A percentile compares a stretch with the other conserved stretches of the same genome.
phyloP scores from a whole-genome alignment of 73 alveolate genomes.

The Paraurostyla sp. region DNA sequence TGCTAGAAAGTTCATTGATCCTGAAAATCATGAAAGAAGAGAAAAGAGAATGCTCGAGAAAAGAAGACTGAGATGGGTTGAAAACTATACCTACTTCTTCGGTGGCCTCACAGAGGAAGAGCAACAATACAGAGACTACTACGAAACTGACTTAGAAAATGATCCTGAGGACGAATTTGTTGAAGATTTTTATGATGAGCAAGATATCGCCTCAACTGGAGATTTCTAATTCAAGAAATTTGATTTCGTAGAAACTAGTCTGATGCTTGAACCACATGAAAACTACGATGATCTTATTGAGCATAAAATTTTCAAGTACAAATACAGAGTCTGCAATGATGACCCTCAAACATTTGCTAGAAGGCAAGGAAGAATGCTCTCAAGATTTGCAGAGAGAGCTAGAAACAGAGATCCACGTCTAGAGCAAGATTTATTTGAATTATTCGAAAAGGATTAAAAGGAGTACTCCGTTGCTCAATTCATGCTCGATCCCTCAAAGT shows the following conservation, averaged over 20 bases:
- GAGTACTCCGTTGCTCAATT: background rate
- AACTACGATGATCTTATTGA: slow-evolving; percentile 78
- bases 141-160: slow-evolving; percentile 82
- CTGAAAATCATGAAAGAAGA: slow-evolving; percentile 90
- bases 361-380: slow-evolving; percentile 83
- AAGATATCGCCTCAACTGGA: slow-evolving; percentile 75
- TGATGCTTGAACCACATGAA: slow-evolving; percentile 77
- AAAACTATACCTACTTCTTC: slow-evolving; percentile 83
- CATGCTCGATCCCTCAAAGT: slow-evolving; percentile 25
- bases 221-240: slow-evolving; percentile 69
- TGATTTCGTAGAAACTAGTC: slow-evolving; percentile 82
- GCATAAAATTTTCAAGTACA: slow-evolving; percentile 86
- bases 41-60: slow-evolving; percentile 91
- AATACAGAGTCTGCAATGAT: slow-evolving; percentile 86
- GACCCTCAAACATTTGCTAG: slow-evolving; percentile 66
- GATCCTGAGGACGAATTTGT: slow-evolving; percentile 84
- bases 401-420: slow-evolving; percentile 68
- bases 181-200: slow-evolving; percentile 72
- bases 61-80: slow-evolving; percentile 85
- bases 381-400: slow-evolving; percentile 83
- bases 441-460: slow-evolving; percentile 8
- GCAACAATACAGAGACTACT: slow-evolving; percentile 88
- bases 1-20: slow-evolving; percentile 83
- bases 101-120: slow-evolving; percentile 91
- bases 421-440: slow-evolving; percentile 53